Conservation (phyloP, 2,329 filamentous ascomycete species). For the Aureobasidium sp. region DNA sequence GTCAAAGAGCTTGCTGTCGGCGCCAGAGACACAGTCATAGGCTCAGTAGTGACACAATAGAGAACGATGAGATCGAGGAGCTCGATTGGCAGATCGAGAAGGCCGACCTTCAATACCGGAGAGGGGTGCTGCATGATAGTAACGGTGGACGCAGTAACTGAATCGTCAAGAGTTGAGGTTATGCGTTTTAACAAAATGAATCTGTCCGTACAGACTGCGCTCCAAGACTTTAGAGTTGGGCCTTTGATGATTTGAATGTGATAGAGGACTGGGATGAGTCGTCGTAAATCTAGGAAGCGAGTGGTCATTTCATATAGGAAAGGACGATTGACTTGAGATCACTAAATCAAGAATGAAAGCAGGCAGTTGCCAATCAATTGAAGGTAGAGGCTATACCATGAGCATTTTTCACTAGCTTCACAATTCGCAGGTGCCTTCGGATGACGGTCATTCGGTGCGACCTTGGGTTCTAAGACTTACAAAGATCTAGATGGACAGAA, state of each 20-base stretch:
- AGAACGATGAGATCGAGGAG: slow-evolving; percentile 16
- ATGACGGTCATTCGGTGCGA: slow-evolving; percentile 4
- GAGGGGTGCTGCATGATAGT: not conserved
- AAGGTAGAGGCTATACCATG: not conserved
- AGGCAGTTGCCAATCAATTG: slow-evolving; percentile 1
- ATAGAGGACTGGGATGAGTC: not conserved
- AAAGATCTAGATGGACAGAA: not conserved
- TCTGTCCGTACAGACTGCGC: not conserved
- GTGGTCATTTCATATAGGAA: not conserved
- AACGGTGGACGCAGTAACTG: too few relatives aligned
- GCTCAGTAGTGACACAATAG: not conserved
- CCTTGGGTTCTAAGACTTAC: not conserved
- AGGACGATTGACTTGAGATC: not conserved
- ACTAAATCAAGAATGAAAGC: slow-evolving; percentile 4
- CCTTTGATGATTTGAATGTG: not conserved
- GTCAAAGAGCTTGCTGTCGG: slow-evolving; percentile 5
- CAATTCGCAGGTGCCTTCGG: not conserved
- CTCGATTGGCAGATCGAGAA: slow-evolving; percentile 17
- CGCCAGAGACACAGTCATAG: slow-evolving; percentile 13
- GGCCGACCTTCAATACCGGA: not conserved
- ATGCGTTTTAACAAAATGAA: not conserved
- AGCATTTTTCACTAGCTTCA: not conserved
- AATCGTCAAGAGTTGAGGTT: not conserved
- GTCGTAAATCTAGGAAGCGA: not conserved
- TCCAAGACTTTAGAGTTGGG: not conserved